Base-by-base conservation (phyloP, 1,284 basidiomycete species). In the Ustilago sp. region DNA sequence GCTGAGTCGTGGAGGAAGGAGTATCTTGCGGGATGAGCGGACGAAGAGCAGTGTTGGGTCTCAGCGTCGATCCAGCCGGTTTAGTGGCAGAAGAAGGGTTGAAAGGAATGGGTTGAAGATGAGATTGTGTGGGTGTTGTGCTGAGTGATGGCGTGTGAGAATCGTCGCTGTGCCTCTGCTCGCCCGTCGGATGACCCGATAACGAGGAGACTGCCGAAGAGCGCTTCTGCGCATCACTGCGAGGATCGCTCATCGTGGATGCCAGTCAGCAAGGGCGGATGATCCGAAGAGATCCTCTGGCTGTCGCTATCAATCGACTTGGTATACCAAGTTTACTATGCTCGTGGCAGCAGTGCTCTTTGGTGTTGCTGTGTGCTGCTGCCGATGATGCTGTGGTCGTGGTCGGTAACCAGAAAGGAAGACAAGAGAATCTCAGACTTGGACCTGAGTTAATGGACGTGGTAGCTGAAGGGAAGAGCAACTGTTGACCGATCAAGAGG, bases 91-190 rank as follows among this genome's bases (percentile, higher is more conserved):
- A 72, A 4, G 68, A 54, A 45, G 76, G 70, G 13, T 76, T 63
- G 39, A 64, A 67, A 28, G 38, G 58, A 53, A 59, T 23, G 7
- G 61, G 36, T 28, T 68, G 76, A 39, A 79, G 61, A 36, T 79
- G 75, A 48, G 68, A 72, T 45, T 80, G 78, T 4, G 71, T 80
- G 8, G 78, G 75, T 7, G 75, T 80, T 34, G 78, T 80, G 70
- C 75, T 77, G 63, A 80, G 75, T 12, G 78, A 80, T 34, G 75
- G 65, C 34, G 52, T 61, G 15, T 61, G 53, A 5, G 70, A 62
- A 11, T 79, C 74, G 38, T 76, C 64, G 32, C 59, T 63, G 15
- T 54, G 57, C 8, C 50, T 31, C 15, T 54, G 39, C 13, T 57
- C 35, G 8, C 31, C 31, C 1, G 48, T 41, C 58, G 62, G 62